Percentiles rank a stretch among this genome's conserved stretches.
Conservation (phyloP, 805 yeast genomes). For the Yamadazyma phyllophila region DNA sequence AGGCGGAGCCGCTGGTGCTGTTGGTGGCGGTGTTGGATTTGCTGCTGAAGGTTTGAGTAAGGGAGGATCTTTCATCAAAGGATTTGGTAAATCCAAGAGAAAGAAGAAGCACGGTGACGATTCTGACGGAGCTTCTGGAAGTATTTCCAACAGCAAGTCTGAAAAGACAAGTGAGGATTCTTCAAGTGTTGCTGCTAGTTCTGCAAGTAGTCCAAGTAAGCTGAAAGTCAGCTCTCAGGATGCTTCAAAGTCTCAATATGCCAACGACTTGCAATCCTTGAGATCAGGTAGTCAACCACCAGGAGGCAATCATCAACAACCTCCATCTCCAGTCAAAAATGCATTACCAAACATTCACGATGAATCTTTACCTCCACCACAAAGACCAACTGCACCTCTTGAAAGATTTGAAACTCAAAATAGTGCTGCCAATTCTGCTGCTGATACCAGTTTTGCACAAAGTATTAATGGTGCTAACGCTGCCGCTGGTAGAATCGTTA, state of each 20-base stretch:
- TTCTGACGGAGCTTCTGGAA: constrained; percentile 1
- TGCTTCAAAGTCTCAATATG: constrained; percentile 16
- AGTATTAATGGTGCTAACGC: constrained; percentile 34
- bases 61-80: constrained; percentile 44
- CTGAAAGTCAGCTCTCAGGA: constrained; percentile 3
- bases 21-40: constrained; percentile 44
- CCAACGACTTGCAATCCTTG: constrained; percentile 34
- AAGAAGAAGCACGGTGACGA: constrained; percentile 18
- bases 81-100: constrained; percentile 24
- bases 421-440: constrained; percentile 22
- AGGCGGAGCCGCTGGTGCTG: constrained; percentile 44
- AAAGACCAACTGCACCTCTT: constrained; percentile 27
- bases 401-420: constrained; percentile 22
- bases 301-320: background rate
- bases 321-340: constrained; percentile 2
- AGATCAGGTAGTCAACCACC: constrained; percentile 27
- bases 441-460: constrained; percentile 29
- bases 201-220: constrained; percentile 7
- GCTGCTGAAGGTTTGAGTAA: constrained; percentile 49
- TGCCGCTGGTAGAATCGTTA: constrained; percentile 53
- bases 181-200: constrained; percentile 6
- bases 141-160: background rate
- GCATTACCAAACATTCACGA: constrained; percentile 34
- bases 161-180: constrained; percentile 1
- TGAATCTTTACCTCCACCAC: constrained; percentile 39